Conservation (phyloP, 768 basidiomycete genomes). For the Calocera cornea region DNA sequence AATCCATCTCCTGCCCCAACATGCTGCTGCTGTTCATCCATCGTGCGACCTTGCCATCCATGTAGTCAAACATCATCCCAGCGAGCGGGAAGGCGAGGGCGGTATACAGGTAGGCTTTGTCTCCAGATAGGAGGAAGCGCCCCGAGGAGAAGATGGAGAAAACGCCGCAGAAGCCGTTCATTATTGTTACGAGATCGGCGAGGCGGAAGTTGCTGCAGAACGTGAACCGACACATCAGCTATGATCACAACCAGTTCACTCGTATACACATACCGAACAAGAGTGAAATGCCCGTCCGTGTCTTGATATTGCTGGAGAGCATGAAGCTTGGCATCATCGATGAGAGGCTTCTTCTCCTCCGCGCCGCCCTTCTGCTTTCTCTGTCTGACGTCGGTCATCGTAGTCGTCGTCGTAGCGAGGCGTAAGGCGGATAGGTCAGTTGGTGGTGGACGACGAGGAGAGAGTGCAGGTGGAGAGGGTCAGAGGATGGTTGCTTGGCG, state of each 20-base stretch:
- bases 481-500: neutral
- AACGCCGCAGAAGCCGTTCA: slow-evolving; percentile 97
- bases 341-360: neutral
- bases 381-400: slow-evolving; percentile 11
- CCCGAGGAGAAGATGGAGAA: slow-evolving; percentile 91
- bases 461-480: neutral
- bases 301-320: slow-evolving; percentile 72
- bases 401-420: neutral
- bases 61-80: slow-evolving; percentile 93
- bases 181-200: slow-evolving; percentile 94
- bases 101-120: slow-evolving; percentile 66
- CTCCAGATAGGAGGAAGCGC: slow-evolving; percentile 68
- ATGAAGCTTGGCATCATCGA: slow-evolving; percentile 23
- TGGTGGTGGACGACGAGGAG: neutral
- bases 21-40: slow-evolving; percentile 93
- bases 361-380: slow-evolving; percentile 20
- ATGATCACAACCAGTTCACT: slow-evolving; percentile 7
- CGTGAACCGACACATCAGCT: neutral
- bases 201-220: slow-evolving; percentile 79
- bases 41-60: slow-evolving; percentile 94
- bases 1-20: slow-evolving; percentile 95
- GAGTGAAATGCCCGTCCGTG: slow-evolving; percentile 89
- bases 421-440: neutral
- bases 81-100: slow-evolving; percentile 82
- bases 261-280: slow-evolving; percentile 61